A percentile compares a stretch with the other conserved stretches of the same genome.
Conservation (phyloP, 768 basidiomycete species). For the Termitomyces sp. region DNA sequence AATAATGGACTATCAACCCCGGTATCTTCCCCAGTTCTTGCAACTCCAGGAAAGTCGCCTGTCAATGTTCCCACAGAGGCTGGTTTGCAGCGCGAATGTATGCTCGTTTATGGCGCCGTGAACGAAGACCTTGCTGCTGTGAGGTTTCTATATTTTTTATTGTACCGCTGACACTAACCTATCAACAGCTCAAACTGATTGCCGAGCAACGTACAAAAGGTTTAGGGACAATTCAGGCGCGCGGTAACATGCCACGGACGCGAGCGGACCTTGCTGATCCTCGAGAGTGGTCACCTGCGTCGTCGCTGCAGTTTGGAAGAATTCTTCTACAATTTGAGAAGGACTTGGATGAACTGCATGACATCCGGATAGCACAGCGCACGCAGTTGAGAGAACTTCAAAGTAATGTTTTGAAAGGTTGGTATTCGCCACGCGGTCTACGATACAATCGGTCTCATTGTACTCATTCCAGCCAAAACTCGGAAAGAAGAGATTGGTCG, state of each 20-base stretch:
- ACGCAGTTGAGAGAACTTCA: slow-evolving; percentile 50
- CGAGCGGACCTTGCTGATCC: slow-evolving; percentile 42
- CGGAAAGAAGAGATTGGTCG: slow-evolving; percentile 79
- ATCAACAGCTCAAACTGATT: slow-evolving; percentile 37
- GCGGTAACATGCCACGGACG: slow-evolving; percentile 30
- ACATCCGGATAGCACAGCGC: slow-evolving; percentile 25
- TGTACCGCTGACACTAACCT: slow-evolving; percentile 1
- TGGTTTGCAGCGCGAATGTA: slow-evolving; percentile 68
- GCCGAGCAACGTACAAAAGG: slow-evolving; percentile 32
- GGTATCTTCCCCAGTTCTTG: background rate
- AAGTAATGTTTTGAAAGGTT: slow-evolving; percentile 65
- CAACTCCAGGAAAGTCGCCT: background rate
- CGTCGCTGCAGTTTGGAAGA: slow-evolving; percentile 47
- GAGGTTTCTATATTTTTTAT: slow-evolving; percentile 20
- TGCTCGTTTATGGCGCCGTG: slow-evolving; percentile 40
- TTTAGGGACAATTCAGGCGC: slow-evolving; percentile 29
- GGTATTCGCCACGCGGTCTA: background rate
- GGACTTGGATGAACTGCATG: slow-evolving; percentile 44
- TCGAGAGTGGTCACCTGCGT: slow-evolving; percentile 50
- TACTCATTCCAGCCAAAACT: slow-evolving; percentile 55
- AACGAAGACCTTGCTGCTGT: slow-evolving; percentile 56
- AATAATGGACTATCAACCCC: background rate
- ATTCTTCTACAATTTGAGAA: slow-evolving; percentile 41
- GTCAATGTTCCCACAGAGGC: slow-evolving; percentile 36
- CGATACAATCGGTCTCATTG: background rate